phyloP scores from a whole-genome alignment of 108 stramenopile species.

The Hondaea fermentalgiana region DNA sequence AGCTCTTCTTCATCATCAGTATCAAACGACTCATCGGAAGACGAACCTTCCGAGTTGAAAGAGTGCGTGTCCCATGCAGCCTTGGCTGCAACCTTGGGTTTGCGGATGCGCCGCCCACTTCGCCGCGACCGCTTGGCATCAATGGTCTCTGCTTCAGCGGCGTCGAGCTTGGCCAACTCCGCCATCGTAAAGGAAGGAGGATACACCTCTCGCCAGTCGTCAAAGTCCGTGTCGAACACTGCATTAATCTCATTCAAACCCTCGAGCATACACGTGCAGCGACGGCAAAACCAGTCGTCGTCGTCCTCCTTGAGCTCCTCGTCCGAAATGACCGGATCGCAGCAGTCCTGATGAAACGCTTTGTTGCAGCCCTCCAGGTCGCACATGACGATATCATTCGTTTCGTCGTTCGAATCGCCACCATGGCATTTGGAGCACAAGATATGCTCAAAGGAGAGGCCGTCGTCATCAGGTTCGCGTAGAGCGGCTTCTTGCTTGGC shows the following conservation, averaged over 20 bases:
- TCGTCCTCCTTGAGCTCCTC: background rate
- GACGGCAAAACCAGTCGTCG: background rate
- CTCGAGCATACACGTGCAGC: background rate
- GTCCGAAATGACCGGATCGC: background rate
- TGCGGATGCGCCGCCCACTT: background rate
- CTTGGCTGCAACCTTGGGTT: background rate
- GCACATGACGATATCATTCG: slow-evolving; percentile 3
- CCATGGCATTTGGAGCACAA: background rate
- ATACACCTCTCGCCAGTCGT: background rate
- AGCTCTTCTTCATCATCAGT: background rate
- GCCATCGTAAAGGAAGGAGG: background rate
- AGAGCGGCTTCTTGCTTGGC: background rate
- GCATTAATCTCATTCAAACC: background rate
- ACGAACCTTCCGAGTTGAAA: background rate
- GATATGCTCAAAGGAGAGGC: background rate
- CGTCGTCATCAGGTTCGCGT: background rate
- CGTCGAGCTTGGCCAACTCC: background rate
- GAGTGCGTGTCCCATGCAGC: slow-evolving; percentile 19
- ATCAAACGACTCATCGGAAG: background rate
- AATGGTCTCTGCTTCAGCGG: background rate
- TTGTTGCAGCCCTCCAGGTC: background rate
- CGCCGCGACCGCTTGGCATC: background rate
- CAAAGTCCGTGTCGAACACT: background rate
- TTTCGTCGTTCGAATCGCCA: background rate
- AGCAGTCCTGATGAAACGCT: slow-evolving; percentile 1